Conservation (phyloP, 2,329 filamentous ascomycete genomes). For the Fusarium sp. region DNA sequence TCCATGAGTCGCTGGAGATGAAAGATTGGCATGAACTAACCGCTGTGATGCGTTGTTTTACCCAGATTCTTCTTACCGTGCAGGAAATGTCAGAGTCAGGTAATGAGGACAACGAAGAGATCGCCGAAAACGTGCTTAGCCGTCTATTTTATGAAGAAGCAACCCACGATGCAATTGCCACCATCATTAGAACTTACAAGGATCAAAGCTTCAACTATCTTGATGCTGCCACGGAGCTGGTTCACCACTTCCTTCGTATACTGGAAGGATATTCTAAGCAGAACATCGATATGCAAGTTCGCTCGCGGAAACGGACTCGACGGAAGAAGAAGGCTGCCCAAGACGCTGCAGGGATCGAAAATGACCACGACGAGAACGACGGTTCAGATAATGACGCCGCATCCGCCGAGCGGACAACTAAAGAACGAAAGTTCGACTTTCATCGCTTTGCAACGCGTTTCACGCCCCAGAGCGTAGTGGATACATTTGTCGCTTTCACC, state of each 20-base stretch:
- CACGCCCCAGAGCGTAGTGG: constrained; percentile 82
- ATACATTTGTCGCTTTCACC: constrained; percentile 86
- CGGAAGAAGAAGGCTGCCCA: constrained; percentile 75
- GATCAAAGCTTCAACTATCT: constrained; percentile 94
- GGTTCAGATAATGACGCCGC: constrained; percentile 77
- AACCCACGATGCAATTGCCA: constrained; percentile 86
- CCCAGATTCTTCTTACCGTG: constrained; percentile 89
- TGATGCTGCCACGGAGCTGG: constrained; percentile 88
- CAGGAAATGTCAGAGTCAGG: constrained; percentile 89
- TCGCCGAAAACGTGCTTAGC: constrained; percentile 95
- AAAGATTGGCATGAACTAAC: constrained; percentile 90
- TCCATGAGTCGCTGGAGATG: constrained; percentile 80
- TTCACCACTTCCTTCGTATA: constrained; percentile 91
- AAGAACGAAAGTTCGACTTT: constrained; percentile 95
- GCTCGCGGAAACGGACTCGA: constrained; percentile 77
- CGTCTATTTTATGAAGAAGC: constrained; percentile 98
- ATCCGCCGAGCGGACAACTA: constrained; percentile 74
- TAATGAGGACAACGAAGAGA: constrained; percentile 94
- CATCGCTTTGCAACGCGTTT: constrained; percentile 83
- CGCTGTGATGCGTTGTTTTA: constrained; percentile 92
- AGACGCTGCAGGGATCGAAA: constrained; percentile 50
- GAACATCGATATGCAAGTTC: constrained; percentile 92
- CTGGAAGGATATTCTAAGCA: constrained; percentile 94
- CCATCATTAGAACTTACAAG: constrained; percentile 86
- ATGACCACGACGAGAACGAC: constrained; percentile 68